These are phyloP conservation scores for Ophiosphaerella herpotricha DNA, from an alignment of 2,329 filamentous ascomycete species.

Conservation along the genomic window DNA sequence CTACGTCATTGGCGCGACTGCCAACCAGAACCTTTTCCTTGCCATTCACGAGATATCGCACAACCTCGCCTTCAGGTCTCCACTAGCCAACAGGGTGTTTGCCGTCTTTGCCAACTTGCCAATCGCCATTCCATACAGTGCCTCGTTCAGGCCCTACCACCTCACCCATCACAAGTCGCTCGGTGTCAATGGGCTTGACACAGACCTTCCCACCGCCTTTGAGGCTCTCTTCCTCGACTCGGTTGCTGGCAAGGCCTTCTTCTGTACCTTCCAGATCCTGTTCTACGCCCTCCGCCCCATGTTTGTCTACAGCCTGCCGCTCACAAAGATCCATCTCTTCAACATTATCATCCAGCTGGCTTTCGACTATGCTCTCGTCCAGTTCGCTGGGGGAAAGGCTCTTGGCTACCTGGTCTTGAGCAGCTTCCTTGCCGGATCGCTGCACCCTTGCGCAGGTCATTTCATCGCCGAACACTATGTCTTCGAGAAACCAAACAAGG, in stretches of 20 bases:
- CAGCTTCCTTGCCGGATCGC: conserved; percentile 88
- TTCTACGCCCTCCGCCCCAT: conserved; percentile 98
- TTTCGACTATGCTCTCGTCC: conserved; percentile 76
- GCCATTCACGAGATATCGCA: conserved; percentile 99
- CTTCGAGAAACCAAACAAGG: conserved; percentile 56
- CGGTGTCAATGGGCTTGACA: conserved; percentile 93
- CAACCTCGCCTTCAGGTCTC: conserved; percentile 88
- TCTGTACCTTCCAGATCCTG: conserved; percentile 98
- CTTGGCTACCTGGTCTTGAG: conserved; percentile 84
- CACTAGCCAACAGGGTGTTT: conserved; percentile 78
- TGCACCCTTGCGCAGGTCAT: conserved; percentile 94
- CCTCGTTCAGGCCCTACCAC: conserved; percentile 96
- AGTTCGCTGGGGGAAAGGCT: conserved; percentile 64
- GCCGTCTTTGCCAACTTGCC: conserved; percentile 95
- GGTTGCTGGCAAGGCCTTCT: conserved; percentile 95
- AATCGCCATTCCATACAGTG: conserved; percentile 94
- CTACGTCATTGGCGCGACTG: conserved; percentile 89
- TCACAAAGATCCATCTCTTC: conserved; percentile 81
- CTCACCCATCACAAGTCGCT: conserved; percentile 99
- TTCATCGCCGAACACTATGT: conserved; percentile 93
- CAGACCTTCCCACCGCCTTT: conserved; percentile 87
- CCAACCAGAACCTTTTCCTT: conserved; percentile 98
- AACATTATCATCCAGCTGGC: conserved; percentile 77
- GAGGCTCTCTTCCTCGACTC: conserved; percentile 95
- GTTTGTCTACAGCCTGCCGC: conserved; percentile 86